Conservation (phyloP, 768 basidiomycete genomes). For the Pisolithus orientalis region DNA sequence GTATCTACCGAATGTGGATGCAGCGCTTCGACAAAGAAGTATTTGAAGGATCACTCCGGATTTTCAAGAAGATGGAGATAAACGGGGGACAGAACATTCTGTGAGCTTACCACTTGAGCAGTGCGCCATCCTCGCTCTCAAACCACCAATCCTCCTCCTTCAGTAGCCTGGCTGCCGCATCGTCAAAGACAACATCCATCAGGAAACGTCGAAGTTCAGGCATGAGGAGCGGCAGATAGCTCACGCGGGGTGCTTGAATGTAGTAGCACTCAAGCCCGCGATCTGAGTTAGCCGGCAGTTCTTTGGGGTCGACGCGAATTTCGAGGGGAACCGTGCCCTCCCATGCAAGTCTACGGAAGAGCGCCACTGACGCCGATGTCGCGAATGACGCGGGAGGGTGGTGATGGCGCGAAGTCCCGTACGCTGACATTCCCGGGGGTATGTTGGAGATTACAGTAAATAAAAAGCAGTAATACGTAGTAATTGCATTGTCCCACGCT, state of each 20-base stretch:
- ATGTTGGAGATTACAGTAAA: background rate
- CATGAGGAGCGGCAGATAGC: constrained; percentile 87
- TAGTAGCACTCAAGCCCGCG: constrained; percentile 87
- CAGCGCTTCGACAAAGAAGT: background rate
- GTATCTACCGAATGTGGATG: background rate
- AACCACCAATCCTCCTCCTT: constrained; percentile 98
- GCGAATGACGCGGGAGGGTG: constrained; percentile 39
- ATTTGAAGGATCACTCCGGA: background rate
- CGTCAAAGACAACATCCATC: constrained; percentile 90
- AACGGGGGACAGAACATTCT: too few relatives aligned
- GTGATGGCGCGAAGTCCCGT: constrained; percentile 47
- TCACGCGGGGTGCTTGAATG: constrained; percentile 84
- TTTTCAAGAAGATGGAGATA: too few relatives aligned
- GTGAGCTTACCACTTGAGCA: constrained; percentile 75
- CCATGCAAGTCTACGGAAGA: constrained; percentile 87
- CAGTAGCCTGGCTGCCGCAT: constrained; percentile 63
- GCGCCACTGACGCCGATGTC: constrained; percentile 60
- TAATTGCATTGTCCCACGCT: background rate
- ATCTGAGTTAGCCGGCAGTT: constrained; percentile 86
- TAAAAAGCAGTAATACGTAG: background rate
- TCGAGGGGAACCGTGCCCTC: constrained; percentile 87
- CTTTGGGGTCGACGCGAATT: constrained; percentile 83
- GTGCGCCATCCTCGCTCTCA: constrained; percentile 75
- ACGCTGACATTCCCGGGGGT: constrained; percentile 38
- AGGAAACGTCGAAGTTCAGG: constrained; percentile 85